Conservation (phyloP, 345 rosid genomes). For the Combretum micranthum region DNA sequence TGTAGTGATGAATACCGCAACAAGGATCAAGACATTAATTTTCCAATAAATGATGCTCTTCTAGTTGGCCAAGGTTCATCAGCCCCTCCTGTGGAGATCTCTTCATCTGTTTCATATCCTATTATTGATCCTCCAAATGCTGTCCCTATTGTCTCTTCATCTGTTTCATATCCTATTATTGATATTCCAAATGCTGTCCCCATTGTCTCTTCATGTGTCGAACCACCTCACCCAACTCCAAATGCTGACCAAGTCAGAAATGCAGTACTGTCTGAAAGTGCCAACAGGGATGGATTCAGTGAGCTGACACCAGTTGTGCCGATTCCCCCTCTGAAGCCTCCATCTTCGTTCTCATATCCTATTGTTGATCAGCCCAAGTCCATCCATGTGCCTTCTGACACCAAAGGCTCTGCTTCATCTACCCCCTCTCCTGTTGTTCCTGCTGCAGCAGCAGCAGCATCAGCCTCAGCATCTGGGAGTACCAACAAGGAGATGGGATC, state of each 20-base stretch:
- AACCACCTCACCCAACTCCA: too few species aligned
- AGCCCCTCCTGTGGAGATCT: conserved; percentile 13
- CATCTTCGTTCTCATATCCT: conserved; percentile 5
- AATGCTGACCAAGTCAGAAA: too few species aligned
- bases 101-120: conserved; percentile 31
- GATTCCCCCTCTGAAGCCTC: neutral
- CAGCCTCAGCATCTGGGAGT: conserved; percentile 8
- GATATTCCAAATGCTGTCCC: conserved; percentile 28
- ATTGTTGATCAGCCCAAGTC: neutral
- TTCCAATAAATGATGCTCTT: conserved; percentile 29
- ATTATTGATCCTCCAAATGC: conserved; percentile 38
- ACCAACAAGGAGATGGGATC: neutral
- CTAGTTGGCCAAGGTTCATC: conserved; percentile 24
- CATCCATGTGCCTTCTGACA: too few species aligned
- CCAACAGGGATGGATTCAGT: too few species aligned
- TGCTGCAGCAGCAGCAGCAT: conserved; percentile 5
- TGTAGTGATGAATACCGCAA: conserved; percentile 18
- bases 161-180: conserved; percentile 29
- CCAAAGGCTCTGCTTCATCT: neutral
- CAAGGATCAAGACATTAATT: conserved; percentile 32
- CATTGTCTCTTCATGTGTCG: neutral
- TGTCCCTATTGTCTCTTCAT: conserved; percentile 1
- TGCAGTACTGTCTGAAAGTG: too few species aligned
- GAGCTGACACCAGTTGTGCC: conserved; percentile 10
- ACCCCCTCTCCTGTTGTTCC: too few species aligned